These are phyloP conservation scores for Cercospora brassicicola DNA, from an alignment of 2,329 filamentous ascomycete species.

Conservation along the genomic window DNA sequence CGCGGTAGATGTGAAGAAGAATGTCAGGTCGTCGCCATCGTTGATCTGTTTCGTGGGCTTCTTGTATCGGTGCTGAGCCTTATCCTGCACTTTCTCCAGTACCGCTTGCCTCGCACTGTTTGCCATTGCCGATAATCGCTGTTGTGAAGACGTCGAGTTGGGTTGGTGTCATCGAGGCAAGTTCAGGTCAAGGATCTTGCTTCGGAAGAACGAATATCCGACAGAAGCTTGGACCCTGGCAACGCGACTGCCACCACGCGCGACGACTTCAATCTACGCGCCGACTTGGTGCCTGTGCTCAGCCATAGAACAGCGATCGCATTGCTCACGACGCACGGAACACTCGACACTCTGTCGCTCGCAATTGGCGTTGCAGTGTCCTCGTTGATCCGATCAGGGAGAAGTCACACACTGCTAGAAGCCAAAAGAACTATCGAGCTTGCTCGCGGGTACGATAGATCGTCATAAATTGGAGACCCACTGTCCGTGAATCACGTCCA, in stretches of 20 bases:
- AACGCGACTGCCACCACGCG: background rate
- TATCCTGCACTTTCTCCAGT: constrained; percentile 15
- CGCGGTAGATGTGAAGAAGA: constrained; percentile 76
- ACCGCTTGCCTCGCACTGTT: background rate
- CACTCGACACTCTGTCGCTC: background rate
- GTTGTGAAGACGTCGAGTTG: background rate
- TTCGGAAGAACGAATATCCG: background rate
- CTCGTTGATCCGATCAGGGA: too few relatives aligned
- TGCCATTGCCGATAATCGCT: background rate
- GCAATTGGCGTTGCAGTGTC: background rate
- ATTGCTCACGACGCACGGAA: background rate
- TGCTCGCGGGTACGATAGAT: background rate
- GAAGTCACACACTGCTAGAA: background rate
- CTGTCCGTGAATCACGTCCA: background rate
- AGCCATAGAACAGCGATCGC: background rate
- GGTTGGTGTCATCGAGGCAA: background rate
- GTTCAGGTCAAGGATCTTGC: background rate
- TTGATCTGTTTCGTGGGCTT: constrained; percentile 78
- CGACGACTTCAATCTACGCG: background rate
- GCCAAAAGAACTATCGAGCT: background rate
- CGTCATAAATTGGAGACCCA: background rate
- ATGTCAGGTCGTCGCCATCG: constrained; percentile 75
- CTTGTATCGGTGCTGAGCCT: constrained; percentile 54
- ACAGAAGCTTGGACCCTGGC: background rate
- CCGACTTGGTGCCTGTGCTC: background rate